Percentiles rank a stretch among this genome's conserved stretches.
Evolutionary conservation across 1,139 yeast genomes (phyloP).

Genomic region (Blastobotrys indianensis): DNA sequence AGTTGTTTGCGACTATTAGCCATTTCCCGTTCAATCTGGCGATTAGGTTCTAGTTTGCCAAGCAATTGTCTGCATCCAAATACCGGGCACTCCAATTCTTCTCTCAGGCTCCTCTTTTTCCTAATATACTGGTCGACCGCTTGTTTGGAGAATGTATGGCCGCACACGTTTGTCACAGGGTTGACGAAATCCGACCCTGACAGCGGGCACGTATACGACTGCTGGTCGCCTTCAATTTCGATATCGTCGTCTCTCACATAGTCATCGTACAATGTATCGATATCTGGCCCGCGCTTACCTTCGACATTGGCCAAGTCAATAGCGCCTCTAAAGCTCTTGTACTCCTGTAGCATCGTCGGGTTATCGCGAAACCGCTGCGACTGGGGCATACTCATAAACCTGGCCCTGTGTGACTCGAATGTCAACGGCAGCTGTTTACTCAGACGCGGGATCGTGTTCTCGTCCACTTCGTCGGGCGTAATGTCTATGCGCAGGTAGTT

Average conservation of each 20-base stretch:
- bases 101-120: not conserved
- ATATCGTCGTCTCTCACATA: slow-evolving; percentile 24
- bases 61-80: slow-evolving; percentile 1
- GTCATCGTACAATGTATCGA: slow-evolving; percentile 22
- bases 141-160: slow-evolving; percentile 24
- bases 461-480: too few relatives aligned
- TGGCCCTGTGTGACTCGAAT: not conserved
- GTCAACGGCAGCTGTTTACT: not conserved
- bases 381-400: not conserved
- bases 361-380: not conserved
- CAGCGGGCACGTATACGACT: slow-evolving; percentile 28
- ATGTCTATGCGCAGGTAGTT: too few relatives aligned
- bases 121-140: slow-evolving; percentile 18
- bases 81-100: slow-evolving; percentile 6
- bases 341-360: slow-evolving; percentile 6
- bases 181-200: slow-evolving; percentile 23
- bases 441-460: too few relatives aligned
- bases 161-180: slow-evolving; percentile 27
- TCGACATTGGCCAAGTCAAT: slow-evolving; percentile 21
- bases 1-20: not conserved
- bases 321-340: slow-evolving; percentile 27
- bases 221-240: slow-evolving; percentile 23
- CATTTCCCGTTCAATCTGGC: not conserved
- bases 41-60: not conserved
- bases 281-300: slow-evolving; percentile 21